Evolutionary conservation across 257 asterid genomes (phyloP).

Genomic region (Paraleonurus japonicus): DNA sequence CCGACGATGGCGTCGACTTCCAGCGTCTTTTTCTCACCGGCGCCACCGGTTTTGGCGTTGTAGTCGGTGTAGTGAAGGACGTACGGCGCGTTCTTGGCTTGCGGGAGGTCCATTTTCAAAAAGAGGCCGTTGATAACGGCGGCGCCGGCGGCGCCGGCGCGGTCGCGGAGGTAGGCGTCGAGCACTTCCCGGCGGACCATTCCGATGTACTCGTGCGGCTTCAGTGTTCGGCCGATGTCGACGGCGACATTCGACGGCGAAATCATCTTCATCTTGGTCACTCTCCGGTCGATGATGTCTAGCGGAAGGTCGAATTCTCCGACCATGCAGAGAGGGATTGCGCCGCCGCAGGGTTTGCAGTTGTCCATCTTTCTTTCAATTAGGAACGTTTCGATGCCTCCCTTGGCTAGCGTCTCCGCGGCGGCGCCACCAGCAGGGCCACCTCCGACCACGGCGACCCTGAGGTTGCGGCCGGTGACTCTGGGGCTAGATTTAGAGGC

Average conservation of each 20-base stretch:
- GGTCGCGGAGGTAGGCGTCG: conserved; percentile 80
- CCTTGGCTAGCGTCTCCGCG: conserved; percentile 82
- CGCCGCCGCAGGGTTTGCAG: conserved; percentile 98
- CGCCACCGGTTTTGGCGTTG: conserved; percentile 54
- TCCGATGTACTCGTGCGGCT: conserved; percentile 92
- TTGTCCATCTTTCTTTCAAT: conserved; percentile 86
- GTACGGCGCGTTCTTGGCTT: conserved; percentile 53
- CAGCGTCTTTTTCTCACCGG: conserved; percentile 65
- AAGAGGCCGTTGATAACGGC: conserved; percentile 77
- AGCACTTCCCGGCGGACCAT: conserved; percentile 98
- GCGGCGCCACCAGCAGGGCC: conserved; percentile 96
- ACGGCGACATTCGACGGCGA: conserved; percentile 95
- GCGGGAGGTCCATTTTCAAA: conserved; percentile 76
- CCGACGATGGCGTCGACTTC: conserved; percentile 91
- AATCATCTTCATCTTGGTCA: conserved; percentile 94
- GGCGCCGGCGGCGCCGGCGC: conserved; percentile 75
- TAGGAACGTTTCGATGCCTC: conserved; percentile 78
- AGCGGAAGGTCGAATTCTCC: conserved; percentile 90
- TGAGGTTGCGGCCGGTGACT: conserved; percentile 79
- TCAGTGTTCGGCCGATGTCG: conserved; percentile 76
- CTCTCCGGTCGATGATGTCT: conserved; percentile 82
- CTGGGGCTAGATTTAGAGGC: conserved; percentile 81
- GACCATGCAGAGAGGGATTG: conserved; percentile 94
- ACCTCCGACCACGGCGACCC: conserved; percentile 91
- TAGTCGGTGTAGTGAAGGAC: conserved; percentile 69